Evolutionary conservation across 1,284 basidiomycete genomes (phyloP), one percentile per base, ranked within the genome.

Genomic region (Apiotrichum brassicae): DNA sequence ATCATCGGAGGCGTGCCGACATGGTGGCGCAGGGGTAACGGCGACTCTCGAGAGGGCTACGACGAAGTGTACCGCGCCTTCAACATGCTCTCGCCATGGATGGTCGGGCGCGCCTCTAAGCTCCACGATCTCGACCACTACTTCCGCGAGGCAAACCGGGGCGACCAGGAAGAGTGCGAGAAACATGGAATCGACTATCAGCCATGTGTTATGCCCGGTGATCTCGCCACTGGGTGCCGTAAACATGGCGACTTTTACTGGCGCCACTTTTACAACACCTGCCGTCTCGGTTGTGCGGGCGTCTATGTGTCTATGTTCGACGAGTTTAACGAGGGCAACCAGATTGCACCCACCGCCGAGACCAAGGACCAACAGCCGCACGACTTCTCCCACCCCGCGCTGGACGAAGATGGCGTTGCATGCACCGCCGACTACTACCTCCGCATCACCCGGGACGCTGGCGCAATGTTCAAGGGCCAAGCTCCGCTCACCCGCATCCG

Each of bases 401-500:
- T 56, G 24, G 55, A 56, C 51, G 55, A 56, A 39, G 55, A 56
- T 43, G 55, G 55, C 35, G 43, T 48, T 3, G 18, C 48, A 3
- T 56, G 55, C 19, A 56, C 55, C 2, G 41, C 51, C 34, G 55
- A 56, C 51, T 56, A 56, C 48, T 56, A 56, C 43, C 51, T 56
- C n/a, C 55, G 55, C 19, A 26, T 56, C 23, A 53, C 55, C 16
- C 25, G 32, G 6, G 55, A 56, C 26, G 55, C 45, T 0, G 48
- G 48, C 6, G 43, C 19, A 2, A 56, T 56, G 55, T 56, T 53
- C 51, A 49, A 53, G 35, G 37, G 47, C 28, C 38, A 20, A 1
- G 38, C 42, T 3, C 45, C 45, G 2, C 34, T 49, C 16, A 33
- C 28, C 0, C 14, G 24, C 8, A 23, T 53, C 2, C 48, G 55